These are phyloP conservation scores for Alloascoidea hylecoeti DNA, from an alignment of 805 yeast species.

Conservation along the genomic window DNA sequence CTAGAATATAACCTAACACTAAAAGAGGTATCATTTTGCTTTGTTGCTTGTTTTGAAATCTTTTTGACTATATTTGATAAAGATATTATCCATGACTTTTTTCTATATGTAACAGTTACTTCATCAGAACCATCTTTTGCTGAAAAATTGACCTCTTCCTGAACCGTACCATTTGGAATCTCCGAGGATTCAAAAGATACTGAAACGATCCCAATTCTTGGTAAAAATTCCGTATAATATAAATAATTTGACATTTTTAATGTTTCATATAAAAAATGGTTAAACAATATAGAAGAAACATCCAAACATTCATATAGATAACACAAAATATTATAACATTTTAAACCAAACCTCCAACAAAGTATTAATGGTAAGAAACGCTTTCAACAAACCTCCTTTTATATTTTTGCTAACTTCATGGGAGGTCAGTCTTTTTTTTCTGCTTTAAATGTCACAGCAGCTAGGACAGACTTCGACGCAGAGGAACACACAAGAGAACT, in stretches of 20 bases:
- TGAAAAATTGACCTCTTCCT: neutral
- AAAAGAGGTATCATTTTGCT: neutral
- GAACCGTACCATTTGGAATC: neutral
- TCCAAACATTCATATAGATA: too few relatives aligned
- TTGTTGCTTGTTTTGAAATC: neutral
- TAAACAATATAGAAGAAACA: too few relatives aligned
- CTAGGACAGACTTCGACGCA: conserved; percentile 50
- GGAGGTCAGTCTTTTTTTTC: conserved; percentile 67
- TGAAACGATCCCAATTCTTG: conserved; percentile 5
- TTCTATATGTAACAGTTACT: too few relatives aligned
- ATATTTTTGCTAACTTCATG: too few relatives aligned
- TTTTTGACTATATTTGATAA: neutral
- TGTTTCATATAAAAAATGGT: too few relatives aligned
- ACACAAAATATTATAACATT: too few relatives aligned
- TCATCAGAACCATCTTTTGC: too few relatives aligned
- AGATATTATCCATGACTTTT: too few relatives aligned
- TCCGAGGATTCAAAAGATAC: neutral
- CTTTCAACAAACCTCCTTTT: too few relatives aligned
- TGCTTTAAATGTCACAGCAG: conserved; percentile 70
- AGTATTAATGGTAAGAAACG: too few relatives aligned
- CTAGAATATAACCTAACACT: neutral
- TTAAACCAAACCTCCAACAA: too few relatives aligned
- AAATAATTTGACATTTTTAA: too few relatives aligned
- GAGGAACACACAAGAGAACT: conserved; percentile 88
- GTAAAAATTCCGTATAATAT: conserved; percentile 7